Conservation (phyloP, 371 early-diverging fungal genomes). For the Haplosporangium sp. region DNA sequence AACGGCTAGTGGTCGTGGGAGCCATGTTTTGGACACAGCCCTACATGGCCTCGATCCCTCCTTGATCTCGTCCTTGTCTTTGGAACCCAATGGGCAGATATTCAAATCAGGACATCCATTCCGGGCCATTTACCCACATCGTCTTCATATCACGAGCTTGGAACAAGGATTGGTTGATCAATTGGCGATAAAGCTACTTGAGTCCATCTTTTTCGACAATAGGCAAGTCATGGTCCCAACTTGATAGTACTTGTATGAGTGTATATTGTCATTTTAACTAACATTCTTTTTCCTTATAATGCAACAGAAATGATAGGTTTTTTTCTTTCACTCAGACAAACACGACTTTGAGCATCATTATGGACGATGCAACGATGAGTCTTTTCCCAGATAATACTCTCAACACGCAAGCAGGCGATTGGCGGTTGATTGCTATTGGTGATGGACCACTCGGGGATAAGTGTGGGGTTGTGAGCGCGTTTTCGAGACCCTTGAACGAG, state of each 20-base stretch:
- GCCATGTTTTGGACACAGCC: slow-evolving; percentile 25
- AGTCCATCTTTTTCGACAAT: slow-evolving; percentile 48
- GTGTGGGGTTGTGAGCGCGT: slow-evolving; percentile 44
- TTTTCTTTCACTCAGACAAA: slow-evolving; percentile 52
- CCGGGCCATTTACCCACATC: slow-evolving; percentile 29
- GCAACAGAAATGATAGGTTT: slow-evolving; percentile 34
- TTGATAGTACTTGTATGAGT: background rate
- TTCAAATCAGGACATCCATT: slow-evolving; percentile 17
- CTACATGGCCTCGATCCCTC: slow-evolving; percentile 25
- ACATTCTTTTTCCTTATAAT: background rate
- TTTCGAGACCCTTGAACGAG: slow-evolving; percentile 39
- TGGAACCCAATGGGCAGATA: slow-evolving; percentile 17
- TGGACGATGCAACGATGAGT: slow-evolving; percentile 46
- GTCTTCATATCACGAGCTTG: slow-evolving; percentile 44
- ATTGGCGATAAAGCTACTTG: slow-evolving; percentile 30
- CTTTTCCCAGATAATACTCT: slow-evolving; percentile 49
- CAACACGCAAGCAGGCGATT: slow-evolving; percentile 49
- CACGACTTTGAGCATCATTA: slow-evolving; percentile 43
- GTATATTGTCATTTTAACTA: too few species aligned
- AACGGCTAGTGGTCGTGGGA: slow-evolving; percentile 26
- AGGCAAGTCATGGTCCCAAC: slow-evolving; percentile 10
- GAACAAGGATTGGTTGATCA: slow-evolving; percentile 37
- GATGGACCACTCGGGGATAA: slow-evolving; percentile 51
- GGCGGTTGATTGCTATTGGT: slow-evolving; percentile 51
- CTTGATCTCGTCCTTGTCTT: slow-evolving; percentile 24